Evolutionary conservation across 2,329 filamentous ascomycete genomes (phyloP).

Genomic region (Cyphellophora europaea): DNA sequence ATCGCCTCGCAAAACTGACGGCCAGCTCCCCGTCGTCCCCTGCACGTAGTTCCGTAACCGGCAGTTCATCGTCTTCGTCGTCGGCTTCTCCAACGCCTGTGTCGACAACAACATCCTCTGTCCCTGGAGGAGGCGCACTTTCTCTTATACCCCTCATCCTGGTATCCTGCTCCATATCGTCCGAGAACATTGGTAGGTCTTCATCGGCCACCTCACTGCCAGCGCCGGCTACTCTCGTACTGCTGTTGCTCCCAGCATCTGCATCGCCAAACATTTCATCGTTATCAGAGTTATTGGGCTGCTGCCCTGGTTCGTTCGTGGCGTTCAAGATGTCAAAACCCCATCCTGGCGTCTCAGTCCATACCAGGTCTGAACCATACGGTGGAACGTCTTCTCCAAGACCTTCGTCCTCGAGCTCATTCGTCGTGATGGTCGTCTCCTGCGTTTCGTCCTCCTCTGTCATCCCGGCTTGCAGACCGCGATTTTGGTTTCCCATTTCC

Average conservation of each 20-base stretch:
- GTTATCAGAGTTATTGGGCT: conserved; percentile 28
- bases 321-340: conserved; percentile 28
- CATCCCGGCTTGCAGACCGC: neutral
- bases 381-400: neutral
- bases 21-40: too few relatives aligned
- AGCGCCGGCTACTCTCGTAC: neutral
- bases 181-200: neutral
- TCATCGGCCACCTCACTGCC: conserved; percentile 3
- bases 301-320: conserved; percentile 31
- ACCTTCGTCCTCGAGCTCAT: neutral
- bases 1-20: too few relatives aligned
- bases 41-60: conserved; percentile 14
- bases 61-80: conserved; percentile 15
- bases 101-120: neutral
- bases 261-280: neutral
- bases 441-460: neutral
- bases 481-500: conserved; percentile 17
- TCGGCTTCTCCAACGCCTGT: conserved; percentile 2
- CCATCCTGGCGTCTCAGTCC: neutral
- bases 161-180: neutral
- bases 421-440: neutral
- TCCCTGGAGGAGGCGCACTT: conserved; percentile 15
- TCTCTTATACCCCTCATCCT: conserved; percentile 9
- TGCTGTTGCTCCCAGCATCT: neutral
- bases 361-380: neutral